These are phyloP conservation scores for Lactuca saligna DNA, from an alignment of 129 eudicot genomes.

Conservation along the genomic window DNA sequence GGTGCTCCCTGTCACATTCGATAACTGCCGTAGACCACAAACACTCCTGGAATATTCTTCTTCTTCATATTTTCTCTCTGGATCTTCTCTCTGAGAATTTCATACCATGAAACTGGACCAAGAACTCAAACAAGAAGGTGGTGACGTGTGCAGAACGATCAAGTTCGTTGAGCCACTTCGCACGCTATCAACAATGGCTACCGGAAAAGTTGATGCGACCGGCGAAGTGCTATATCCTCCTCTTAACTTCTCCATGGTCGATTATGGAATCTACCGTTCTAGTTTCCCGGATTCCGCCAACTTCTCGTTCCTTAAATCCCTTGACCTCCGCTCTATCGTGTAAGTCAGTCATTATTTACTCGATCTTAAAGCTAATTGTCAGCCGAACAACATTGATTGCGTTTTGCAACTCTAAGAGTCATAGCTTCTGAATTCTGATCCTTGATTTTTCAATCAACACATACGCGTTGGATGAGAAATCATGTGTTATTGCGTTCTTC, in stretches of 20 bases:
- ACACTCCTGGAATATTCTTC: slow-evolving; percentile 14
- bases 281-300: slow-evolving; percentile 75
- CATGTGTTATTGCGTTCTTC: background rate
- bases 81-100: slow-evolving; percentile 14
- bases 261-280: slow-evolving; percentile 76
- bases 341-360: slow-evolving; percentile 32
- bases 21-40: slow-evolving; percentile 17
- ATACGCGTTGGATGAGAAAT: slow-evolving; percentile 4
- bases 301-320: slow-evolving; percentile 68
- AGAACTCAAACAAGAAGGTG: slow-evolving; percentile 24
- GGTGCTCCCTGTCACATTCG: slow-evolving; percentile 9
- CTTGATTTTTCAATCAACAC: slow-evolving; percentile 10
- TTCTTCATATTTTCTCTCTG: slow-evolving; percentile 20
- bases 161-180: slow-evolving; percentile 35
- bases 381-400: background rate
- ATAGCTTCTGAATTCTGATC: background rate
- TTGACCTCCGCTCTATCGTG: slow-evolving; percentile 84
- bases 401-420: background rate
- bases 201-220: slow-evolving; percentile 26
- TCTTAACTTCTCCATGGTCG: slow-evolving; percentile 84
- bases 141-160: slow-evolving; percentile 34
- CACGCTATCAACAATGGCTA: slow-evolving; percentile 17
- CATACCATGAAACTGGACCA: slow-evolving; percentile 42
- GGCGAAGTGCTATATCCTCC: slow-evolving; percentile 71
- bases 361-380: background rate